These are phyloP conservation scores for Phialophora tarda DNA, from an alignment of 2,329 filamentous ascomycete genomes.

Conservation along the genomic window DNA sequence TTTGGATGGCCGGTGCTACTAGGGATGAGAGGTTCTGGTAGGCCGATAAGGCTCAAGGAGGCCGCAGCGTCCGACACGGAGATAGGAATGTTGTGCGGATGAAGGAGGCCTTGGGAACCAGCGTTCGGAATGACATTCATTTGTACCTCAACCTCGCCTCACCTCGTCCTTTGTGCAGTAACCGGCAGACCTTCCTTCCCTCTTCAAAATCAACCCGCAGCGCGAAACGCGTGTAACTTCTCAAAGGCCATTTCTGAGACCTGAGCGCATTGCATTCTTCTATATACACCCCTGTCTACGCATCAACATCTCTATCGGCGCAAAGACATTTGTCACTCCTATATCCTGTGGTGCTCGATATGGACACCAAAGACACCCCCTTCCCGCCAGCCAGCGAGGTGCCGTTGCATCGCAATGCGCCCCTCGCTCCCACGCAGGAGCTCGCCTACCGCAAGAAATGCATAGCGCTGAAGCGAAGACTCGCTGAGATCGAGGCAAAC, in stretches of 20 bases:
- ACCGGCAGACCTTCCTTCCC: background rate
- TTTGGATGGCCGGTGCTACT: background rate
- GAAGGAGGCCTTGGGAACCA: background rate
- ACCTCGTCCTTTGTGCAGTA: no score
- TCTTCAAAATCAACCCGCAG: background rate
- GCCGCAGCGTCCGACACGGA: background rate
- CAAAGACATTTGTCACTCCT: constrained; percentile 1
- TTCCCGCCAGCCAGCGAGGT: constrained; percentile 36
- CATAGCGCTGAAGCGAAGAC: constrained; percentile 88
- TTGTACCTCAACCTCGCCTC: background rate
- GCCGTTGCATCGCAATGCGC: constrained; percentile 40
- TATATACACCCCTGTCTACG: background rate
- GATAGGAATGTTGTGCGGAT: background rate
- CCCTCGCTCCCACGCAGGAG: constrained; percentile 85
- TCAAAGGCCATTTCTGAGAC: background rate
- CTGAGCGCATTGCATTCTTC: background rate
- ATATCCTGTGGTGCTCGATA: constrained; percentile 10
- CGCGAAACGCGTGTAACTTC: background rate
- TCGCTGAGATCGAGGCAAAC: constrained; percentile 87
- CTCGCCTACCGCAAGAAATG: constrained; percentile 96
- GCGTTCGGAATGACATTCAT: background rate
- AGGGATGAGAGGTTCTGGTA: background rate
- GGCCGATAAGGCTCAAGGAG: background rate
- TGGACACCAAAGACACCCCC: constrained; percentile 38
- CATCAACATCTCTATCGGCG: background rate